phyloP scores from a whole-genome alignment of 192 early-diverging fungal species.

The Ambispora gerdemannii region DNA sequence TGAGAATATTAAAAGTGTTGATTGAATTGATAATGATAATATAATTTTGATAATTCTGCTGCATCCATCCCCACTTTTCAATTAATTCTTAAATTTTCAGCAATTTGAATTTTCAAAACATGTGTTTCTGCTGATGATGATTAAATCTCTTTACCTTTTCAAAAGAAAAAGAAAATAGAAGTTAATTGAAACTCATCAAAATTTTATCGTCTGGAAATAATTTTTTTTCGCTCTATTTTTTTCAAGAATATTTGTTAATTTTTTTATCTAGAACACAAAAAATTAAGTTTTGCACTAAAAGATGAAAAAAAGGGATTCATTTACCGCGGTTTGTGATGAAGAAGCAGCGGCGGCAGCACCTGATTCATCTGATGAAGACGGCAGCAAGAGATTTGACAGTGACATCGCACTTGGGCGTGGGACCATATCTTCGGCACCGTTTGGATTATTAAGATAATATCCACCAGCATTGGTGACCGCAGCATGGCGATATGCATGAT shows the following conservation, averaged over 20 bases:
- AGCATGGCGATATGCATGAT: background rate
- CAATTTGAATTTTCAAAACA: too few relatives aligned
- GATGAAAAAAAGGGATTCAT: background rate
- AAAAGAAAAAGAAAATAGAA: too few relatives aligned
- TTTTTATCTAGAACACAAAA: too few relatives aligned
- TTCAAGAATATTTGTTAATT: background rate
- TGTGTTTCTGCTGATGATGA: too few relatives aligned
- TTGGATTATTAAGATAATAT: background rate
- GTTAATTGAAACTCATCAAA: background rate
- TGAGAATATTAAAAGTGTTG: too few relatives aligned
- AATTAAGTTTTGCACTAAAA: background rate
- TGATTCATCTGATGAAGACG: too few relatives aligned
- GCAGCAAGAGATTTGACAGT: background rate
- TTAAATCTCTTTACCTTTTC: too few relatives aligned
- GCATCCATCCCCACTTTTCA: too few relatives aligned
- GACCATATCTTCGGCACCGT: background rate
- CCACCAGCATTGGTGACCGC: background rate
- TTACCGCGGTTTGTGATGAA: background rate
- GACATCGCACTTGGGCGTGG: background rate
- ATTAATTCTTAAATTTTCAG: too few relatives aligned
- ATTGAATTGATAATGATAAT: too few relatives aligned
- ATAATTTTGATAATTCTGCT: too few relatives aligned
- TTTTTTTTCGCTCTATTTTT: background rate
- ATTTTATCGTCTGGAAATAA: background rate
- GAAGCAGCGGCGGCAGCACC: background rate